Percentiles rank a stretch among this genome's conserved stretches.
Evolutionary conservation across 176 grass and related monocot species (phyloP).

Genomic region (Hordeum marinum): DNA sequence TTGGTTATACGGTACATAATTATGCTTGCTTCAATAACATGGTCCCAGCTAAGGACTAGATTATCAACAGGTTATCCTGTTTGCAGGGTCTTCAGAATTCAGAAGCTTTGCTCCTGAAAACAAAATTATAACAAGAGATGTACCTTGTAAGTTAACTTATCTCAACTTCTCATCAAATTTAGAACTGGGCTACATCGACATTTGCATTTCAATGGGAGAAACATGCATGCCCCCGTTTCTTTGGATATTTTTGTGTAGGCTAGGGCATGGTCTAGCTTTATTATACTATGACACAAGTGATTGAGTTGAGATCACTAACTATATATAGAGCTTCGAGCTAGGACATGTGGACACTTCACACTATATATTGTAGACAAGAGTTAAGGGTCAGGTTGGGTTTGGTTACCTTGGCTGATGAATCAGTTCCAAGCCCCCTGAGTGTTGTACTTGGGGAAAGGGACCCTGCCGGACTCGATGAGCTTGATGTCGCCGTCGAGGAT

Average conservation of each 20-base stretch:
- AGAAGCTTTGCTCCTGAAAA: slow-evolving; percentile 29
- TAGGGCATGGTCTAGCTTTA: neutral
- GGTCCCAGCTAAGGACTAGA: neutral
- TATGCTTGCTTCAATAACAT: slow-evolving; percentile 19
- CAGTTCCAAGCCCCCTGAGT: slow-evolving; percentile 37
- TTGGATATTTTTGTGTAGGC: neutral
- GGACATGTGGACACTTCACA: neutral
- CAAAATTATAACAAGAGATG: neutral
- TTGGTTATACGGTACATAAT: neutral
- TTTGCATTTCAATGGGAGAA: slow-evolving; percentile 2
- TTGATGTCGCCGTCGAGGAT: slow-evolving; percentile 51
- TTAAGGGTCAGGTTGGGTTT: neutral
- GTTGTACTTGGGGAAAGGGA: slow-evolving; percentile 70
- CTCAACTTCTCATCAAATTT: neutral
- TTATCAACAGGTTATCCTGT: slow-evolving; percentile 12
- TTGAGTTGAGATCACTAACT: neutral
- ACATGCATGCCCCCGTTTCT: neutral
- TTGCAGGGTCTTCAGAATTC: slow-evolving; percentile 16
- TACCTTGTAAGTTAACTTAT: neutral
- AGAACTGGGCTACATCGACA: neutral
- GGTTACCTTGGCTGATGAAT: slow-evolving; percentile 14
- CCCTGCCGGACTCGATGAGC: slow-evolving; percentile 45
- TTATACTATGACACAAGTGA: too few relatives aligned
- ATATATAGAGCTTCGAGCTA: neutral
- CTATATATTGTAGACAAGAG: neutral